Evolutionary conservation across 2,329 filamentous ascomycete species (phyloP).

Genomic region (Malbranchea cinnamomea): DNA sequence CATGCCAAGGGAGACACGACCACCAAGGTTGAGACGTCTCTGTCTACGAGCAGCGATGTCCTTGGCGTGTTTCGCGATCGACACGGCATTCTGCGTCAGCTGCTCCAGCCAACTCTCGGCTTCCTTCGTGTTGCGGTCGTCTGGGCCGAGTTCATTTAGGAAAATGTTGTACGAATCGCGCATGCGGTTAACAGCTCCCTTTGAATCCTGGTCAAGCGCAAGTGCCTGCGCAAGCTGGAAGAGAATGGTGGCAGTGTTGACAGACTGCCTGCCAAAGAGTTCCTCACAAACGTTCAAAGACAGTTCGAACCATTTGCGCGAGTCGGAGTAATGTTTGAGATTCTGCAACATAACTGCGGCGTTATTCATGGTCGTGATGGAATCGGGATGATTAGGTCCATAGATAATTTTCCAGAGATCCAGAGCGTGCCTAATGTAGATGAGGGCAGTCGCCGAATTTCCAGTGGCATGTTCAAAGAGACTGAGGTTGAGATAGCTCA

Average conservation of each 20-base stretch:
- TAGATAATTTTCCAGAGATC: conserved; percentile 97
- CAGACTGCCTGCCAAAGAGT: conserved; percentile 74
- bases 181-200: conserved; percentile 84
- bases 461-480: conserved; percentile 86
- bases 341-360: conserved; percentile 96
- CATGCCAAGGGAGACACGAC: conserved; percentile 42
- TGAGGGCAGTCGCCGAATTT: conserved; percentile 75
- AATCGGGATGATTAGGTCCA: conserved; percentile 83
- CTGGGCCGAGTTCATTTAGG: conserved; percentile 66
- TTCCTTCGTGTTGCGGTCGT: conserved; percentile 96
- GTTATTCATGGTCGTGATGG: conserved; percentile 97
- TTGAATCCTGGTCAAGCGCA: conserved; percentile 88
- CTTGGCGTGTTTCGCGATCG: conserved; percentile 85
- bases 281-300: conserved; percentile 79
- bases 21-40: conserved; percentile 54
- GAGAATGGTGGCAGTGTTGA: conserved; percentile 85
- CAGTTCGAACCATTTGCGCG: conserved; percentile 90
- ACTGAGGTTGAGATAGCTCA: conserved; percentile 91
- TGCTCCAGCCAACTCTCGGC: conserved; percentile 94
- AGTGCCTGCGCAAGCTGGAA: conserved; percentile 96
- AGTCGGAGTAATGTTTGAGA: conserved; percentile 87
- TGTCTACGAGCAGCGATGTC: conserved; percentile 63
- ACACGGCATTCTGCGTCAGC: conserved; percentile 87
- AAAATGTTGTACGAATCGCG: conserved; percentile 95
- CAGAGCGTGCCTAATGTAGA: conserved; percentile 82